Percentiles rank a stretch among this genome's conserved stretches.
Evolutionary conservation across 2,329 filamentous ascomycete genomes (phyloP).

Genomic region (Scedosporium aurantiacum): DNA sequence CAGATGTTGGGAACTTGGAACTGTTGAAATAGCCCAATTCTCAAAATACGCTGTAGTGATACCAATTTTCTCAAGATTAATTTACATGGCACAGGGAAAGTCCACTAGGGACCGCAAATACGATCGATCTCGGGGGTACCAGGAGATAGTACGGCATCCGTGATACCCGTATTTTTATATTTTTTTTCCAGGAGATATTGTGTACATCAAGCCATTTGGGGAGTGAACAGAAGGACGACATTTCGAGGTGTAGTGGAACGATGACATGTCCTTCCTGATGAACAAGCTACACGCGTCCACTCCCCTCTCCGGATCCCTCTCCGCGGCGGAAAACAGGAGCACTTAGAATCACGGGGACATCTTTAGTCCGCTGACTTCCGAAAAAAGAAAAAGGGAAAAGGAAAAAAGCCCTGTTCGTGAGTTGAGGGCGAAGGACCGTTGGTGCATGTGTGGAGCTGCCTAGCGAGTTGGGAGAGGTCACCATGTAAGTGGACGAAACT

Average conservation of each 20-base stretch:
- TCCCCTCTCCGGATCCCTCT: not conserved
- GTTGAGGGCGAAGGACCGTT: too few species aligned
- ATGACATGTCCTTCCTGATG: not conserved
- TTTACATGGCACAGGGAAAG: not conserved
- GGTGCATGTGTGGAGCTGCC: too few species aligned
- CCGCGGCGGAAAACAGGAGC: not conserved
- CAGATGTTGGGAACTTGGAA: too few species aligned
- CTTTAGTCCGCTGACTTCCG: not conserved
- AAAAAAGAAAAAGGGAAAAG: too few species aligned
- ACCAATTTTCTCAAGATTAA: not conserved
- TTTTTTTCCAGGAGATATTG: too few species aligned
- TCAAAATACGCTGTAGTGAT: not conserved
- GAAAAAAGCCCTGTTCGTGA: not conserved
- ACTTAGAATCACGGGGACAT: not conserved
- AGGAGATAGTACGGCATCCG: not conserved
- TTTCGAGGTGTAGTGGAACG: too few species aligned
- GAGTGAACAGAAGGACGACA: too few species aligned
- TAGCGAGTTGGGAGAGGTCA: too few species aligned
- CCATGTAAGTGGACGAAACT: too few species aligned
- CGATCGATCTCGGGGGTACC: not conserved
- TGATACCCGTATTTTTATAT: not conserved
- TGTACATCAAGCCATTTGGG: too few species aligned
- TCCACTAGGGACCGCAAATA: not conserved
- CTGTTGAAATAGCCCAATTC: too few species aligned
- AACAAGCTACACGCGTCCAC: not conserved